phyloP scores from a whole-genome alignment of 108 stramenopile species.

The Skeletonema potamos region DNA sequence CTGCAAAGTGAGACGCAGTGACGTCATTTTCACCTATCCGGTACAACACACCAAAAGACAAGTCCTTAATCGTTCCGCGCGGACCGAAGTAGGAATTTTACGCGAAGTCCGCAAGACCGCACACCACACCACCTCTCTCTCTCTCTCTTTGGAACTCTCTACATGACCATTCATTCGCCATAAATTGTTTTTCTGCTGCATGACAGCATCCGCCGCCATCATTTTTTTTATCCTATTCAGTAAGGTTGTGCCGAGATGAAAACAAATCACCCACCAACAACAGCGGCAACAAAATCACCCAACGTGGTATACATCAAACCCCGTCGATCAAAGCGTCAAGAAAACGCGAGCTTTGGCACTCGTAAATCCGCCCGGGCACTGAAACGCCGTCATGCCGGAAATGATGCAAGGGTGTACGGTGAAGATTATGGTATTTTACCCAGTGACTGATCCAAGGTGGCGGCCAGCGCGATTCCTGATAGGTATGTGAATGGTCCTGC shows the following conservation, averaged over 20 bases:
- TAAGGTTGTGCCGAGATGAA: neutral
- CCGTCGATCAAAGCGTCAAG: conserved; percentile 45
- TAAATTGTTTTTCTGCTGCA: neutral
- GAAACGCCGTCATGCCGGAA: conserved; percentile 33
- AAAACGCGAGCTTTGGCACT: conserved; percentile 21
- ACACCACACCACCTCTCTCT: no score
- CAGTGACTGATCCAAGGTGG: conserved; percentile 76
- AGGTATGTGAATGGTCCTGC: conserved; percentile 51
- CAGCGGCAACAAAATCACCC: neutral
- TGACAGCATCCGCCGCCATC: neutral
- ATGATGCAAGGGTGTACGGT: conserved; percentile 65
- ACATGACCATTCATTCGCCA: neutral
- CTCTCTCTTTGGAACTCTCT: neutral
- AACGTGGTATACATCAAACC: neutral
- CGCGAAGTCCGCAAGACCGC: neutral
- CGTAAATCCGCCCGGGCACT: conserved; percentile 30
- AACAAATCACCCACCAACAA: neutral
- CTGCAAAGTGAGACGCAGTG: neutral
- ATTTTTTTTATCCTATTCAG: no score
- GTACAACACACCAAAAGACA: neutral
- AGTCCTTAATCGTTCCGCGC: no score
- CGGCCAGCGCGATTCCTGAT: conserved; percentile 81
- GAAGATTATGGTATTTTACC: conserved; percentile 87
- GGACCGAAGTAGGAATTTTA: neutral
- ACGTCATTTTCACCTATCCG: neutral